Evolutionary conservation across 2,329 filamentous ascomycete species (phyloP).

Genomic region (Xylaria digitata): DNA sequence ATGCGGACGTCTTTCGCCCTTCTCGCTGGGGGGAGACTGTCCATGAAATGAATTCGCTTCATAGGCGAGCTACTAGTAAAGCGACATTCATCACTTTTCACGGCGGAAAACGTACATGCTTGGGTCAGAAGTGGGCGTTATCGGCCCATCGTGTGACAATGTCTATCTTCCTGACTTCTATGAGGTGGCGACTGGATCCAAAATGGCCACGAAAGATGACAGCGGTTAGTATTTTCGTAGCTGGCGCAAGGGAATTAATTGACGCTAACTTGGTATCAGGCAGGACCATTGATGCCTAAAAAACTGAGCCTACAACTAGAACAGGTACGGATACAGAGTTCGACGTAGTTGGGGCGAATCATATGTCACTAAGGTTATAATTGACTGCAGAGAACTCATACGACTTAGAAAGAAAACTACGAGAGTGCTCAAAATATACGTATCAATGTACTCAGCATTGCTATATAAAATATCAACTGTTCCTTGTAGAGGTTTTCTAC

Average conservation of each 20-base stretch:
- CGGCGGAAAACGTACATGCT: constrained; percentile 54
- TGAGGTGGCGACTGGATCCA: constrained; percentile 50
- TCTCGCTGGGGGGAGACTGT: constrained; percentile 53
- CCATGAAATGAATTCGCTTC: constrained; percentile 52
- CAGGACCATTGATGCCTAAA: constrained; percentile 28
- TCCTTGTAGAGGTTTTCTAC: too few species aligned
- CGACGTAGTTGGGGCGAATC: not conserved
- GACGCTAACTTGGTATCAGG: not conserved
- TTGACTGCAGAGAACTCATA: too few species aligned
- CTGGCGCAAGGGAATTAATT: not conserved
- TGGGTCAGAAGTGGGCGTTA: constrained; percentile 56
- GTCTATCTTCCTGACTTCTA: constrained; percentile 46
- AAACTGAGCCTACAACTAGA: constrained; percentile 18
- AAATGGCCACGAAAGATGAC: constrained; percentile 50
- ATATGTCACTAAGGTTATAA: too few species aligned
- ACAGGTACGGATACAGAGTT: not conserved
- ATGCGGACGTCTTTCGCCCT: constrained; percentile 54
- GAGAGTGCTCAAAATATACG: too few species aligned
- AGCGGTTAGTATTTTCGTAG: constrained; percentile 43
- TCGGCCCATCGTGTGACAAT: constrained; percentile 52
- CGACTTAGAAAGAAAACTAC: too few species aligned
- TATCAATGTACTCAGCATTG: too few species aligned
- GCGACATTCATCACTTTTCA: constrained; percentile 58
- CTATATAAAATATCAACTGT: too few species aligned
- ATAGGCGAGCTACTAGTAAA: constrained; percentile 51